Evolutionary conservation across 148 eudicot genomes (phyloP).

Genomic region (Chenopodium album): DNA sequence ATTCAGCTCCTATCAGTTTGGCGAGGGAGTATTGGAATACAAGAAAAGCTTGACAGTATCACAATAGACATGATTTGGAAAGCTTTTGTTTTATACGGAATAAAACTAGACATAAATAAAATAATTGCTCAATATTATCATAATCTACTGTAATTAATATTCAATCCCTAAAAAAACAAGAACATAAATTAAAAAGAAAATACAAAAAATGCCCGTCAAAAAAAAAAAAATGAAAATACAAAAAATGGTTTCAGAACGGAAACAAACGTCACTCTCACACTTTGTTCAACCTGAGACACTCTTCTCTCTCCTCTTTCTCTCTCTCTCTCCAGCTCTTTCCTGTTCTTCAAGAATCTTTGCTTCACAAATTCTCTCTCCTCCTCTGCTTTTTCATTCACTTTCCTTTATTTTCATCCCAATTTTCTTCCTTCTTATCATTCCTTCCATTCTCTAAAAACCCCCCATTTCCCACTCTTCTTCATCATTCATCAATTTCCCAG

Average conservation of each 20-base stretch:
- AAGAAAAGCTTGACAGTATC: too few species aligned
- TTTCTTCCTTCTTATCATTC: not conserved
- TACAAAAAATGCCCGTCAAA: not conserved
- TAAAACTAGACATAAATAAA: too few species aligned
- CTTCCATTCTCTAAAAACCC: not conserved
- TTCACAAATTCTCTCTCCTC: not conserved
- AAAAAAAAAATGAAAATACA: not conserved
- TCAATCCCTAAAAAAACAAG: too few species aligned
- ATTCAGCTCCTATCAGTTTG: too few species aligned
- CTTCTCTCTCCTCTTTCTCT: not conserved
- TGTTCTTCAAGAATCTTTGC: not conserved
- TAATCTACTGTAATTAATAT: too few species aligned
- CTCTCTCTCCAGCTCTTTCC: not conserved
- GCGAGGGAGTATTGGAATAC: too few species aligned
- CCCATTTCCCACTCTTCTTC: not conserved
- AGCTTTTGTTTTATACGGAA: too few species aligned
- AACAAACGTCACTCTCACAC: conserved; percentile 19
- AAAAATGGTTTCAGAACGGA: conserved; percentile 10
- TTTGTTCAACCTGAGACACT: conserved; percentile 3
- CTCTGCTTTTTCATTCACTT: not conserved
- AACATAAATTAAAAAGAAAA: not conserved
- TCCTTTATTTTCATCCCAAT: not conserved
- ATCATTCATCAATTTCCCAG: not conserved
- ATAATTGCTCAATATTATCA: too few species aligned
- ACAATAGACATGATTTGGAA: too few species aligned